A percentile compares a stretch with the other conserved stretches of the same genome.
Conservation (phyloP, 2,329 filamentous ascomycete species). For the Talaromyces funiculosus region DNA sequence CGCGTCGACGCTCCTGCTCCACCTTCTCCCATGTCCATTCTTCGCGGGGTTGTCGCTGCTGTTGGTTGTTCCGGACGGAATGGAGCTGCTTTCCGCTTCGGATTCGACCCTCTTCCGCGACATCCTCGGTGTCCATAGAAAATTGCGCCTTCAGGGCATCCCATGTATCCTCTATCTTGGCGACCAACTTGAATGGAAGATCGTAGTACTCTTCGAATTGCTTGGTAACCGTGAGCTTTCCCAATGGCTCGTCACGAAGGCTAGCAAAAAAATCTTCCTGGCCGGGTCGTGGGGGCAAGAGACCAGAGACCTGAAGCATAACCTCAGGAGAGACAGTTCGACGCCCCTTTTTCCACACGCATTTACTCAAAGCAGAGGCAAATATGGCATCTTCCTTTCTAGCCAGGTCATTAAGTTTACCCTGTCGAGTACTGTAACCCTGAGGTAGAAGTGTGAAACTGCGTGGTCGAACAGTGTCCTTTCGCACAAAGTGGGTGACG, state of each 20-base stretch:
- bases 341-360: constrained; percentile 18
- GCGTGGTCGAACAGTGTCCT: constrained; percentile 13
- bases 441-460: constrained; percentile 13
- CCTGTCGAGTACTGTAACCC: constrained; percentile 9
- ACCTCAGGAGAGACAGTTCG: constrained; percentile 30
- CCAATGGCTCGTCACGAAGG: constrained; percentile 13
- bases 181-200: constrained; percentile 15
- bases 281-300: constrained; percentile 16
- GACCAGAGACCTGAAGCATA: constrained; percentile 20
- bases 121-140: not conserved
- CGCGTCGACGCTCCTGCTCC: constrained; percentile 30
- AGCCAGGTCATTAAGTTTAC: constrained; percentile 15
- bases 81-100: not conserved
- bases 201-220: constrained; percentile 16
- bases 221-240: constrained; percentile 13
- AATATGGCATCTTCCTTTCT: constrained; percentile 17
- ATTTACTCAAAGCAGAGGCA: constrained; percentile 17
- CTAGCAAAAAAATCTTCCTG: constrained; percentile 14
- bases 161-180: constrained; percentile 13
- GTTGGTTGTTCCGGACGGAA: not conserved
- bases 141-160: constrained; percentile 11
- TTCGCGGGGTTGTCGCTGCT: not conserved
- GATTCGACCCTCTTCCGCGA: constrained; percentile 12
- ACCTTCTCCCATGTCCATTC: constrained; percentile 27
- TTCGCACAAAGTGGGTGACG: constrained; percentile 25